Evolutionary conservation across 805 yeast species (phyloP), one percentile per base, ranked within the genome.

Genomic region (Yamadazyma laniorum): DNA sequence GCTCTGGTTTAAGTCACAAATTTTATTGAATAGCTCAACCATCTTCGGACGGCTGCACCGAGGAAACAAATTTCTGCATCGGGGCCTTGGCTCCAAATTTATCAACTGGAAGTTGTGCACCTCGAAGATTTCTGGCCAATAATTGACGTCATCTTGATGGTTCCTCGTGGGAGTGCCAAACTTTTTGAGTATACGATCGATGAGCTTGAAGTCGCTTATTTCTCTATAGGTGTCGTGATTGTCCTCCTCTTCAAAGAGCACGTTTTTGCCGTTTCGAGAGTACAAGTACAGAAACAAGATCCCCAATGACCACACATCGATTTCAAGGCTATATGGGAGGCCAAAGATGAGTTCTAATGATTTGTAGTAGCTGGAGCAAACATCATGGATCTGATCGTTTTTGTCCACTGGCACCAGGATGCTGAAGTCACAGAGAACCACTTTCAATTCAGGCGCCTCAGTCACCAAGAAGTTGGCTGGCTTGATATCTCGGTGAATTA

Each of bases 241-340:
- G 0, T 72, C 63, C 16, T 55, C 43, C 13, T 69, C 59, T 12
- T 27, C 34, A 12, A 18, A 38, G 12, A 38, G 12, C 14, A 26
- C 31, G 7, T 67, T 59, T 7, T 44, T 42, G 13, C 65, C 61
- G 21, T 50, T 38, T 4, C 29, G 21, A 16, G 70, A 63, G 45
- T 72, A 72, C 21, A 87, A 47, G 31, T 73, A 55, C n/a, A 81
- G 75, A 34, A 80, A 49, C 2, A 85, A 51, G 8, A 87, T 72
- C 0, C 87, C 95, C 14, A 77, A 54, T 1, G 85, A 65, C 95
- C 95, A 86, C 12, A 84, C 65, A 50, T 86, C 95, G 6, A 85
- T 64, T 27, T 70, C 77, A 25, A 52, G 55, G 2, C 72, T 61
- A 51, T 86, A 86, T 42, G 68, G 44, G n/a, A 74, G 59, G 0